Evolutionary conservation across 2,329 filamentous ascomycete species (phyloP).

Genomic region (Venturia oleaginea): DNA sequence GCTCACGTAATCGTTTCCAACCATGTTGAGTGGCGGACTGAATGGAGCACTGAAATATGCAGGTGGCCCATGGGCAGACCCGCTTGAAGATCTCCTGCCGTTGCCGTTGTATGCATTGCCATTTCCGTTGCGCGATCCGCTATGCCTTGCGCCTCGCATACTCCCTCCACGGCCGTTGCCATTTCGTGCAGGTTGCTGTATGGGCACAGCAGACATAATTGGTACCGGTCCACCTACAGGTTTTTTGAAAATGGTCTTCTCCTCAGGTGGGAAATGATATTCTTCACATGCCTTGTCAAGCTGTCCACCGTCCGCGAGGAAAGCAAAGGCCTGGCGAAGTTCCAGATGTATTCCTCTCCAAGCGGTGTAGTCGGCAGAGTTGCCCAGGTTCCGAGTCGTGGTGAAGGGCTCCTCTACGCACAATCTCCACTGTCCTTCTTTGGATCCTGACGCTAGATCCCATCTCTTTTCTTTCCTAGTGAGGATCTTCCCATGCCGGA

Average conservation of each 20-base stretch:
- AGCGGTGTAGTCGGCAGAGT: conserved; percentile 91
- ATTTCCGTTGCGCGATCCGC: conserved; percentile 26
- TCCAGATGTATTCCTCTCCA: conserved; percentile 88
- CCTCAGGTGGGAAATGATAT: conserved; percentile 80
- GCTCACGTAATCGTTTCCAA: conserved; percentile 7
- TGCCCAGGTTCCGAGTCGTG: conserved; percentile 76
- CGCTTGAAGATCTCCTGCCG: conserved; percentile 12
- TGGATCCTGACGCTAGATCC: conserved; percentile 48
- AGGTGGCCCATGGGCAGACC: neutral
- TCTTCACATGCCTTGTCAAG: conserved; percentile 78
- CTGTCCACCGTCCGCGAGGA: conserved; percentile 64
- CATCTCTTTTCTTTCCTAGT: conserved; percentile 82
- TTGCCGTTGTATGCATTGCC: neutral
- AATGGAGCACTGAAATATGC: neutral
- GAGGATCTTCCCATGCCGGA: conserved; percentile 69
- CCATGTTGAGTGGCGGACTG: neutral
- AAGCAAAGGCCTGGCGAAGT: conserved; percentile 76
- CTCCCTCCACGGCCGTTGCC: conserved; percentile 36
- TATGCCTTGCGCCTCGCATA: conserved; percentile 37
- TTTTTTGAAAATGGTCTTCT: conserved; percentile 50
- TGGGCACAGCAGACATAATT: conserved; percentile 36
- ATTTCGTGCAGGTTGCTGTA: conserved; percentile 38
- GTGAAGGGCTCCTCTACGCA: conserved; percentile 98
- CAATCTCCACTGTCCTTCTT: conserved; percentile 57
- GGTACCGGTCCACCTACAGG: conserved; percentile 44